phyloP scores from a whole-genome alignment of 257 asterid genomes.

The Gynochthodes officinalis region DNA sequence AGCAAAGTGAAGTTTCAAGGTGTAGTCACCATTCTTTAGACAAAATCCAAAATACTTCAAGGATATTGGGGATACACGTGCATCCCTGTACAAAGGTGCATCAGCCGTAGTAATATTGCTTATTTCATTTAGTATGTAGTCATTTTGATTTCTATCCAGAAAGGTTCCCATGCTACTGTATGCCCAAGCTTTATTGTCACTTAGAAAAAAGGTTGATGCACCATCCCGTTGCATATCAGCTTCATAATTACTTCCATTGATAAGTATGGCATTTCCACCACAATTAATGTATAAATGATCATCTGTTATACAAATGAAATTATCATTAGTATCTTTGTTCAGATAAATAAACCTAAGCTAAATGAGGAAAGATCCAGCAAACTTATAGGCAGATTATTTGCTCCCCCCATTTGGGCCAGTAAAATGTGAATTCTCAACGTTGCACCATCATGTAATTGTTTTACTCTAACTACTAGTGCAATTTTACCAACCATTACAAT shows the following conservation, averaged over 20 bases:
- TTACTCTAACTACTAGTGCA: too few relatives aligned
- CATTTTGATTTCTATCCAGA: too few relatives aligned
- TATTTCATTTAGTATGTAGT: neutral
- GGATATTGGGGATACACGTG: conserved; percentile 17
- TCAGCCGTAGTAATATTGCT: conserved; percentile 5
- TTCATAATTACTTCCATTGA: conserved; percentile 19
- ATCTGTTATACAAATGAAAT: neutral
- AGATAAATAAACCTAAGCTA: neutral
- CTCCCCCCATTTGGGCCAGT: neutral
- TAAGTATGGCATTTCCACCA: conserved; percentile 9
- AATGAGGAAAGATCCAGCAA: neutral
- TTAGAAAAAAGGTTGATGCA: conserved; percentile 18
- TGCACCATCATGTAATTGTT: too few relatives aligned
- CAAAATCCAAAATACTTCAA: conserved; percentile 28
- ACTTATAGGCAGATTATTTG: too few relatives aligned
- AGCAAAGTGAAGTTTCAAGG: conserved; percentile 21
- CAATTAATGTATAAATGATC: conserved; percentile 20
- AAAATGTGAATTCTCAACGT: too few relatives aligned
- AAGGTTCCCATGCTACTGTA: conserved; percentile 23
- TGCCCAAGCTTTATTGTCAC: conserved; percentile 17
- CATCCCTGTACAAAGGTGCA: conserved; percentile 9
- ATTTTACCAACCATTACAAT: too few relatives aligned
- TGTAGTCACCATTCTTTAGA: conserved; percentile 10
- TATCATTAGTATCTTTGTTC: neutral
- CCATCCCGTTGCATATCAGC: conserved; percentile 15